Evolutionary conservation across 1,139 yeast species (phyloP).

Genomic region (Kodamaea fungicola): DNA sequence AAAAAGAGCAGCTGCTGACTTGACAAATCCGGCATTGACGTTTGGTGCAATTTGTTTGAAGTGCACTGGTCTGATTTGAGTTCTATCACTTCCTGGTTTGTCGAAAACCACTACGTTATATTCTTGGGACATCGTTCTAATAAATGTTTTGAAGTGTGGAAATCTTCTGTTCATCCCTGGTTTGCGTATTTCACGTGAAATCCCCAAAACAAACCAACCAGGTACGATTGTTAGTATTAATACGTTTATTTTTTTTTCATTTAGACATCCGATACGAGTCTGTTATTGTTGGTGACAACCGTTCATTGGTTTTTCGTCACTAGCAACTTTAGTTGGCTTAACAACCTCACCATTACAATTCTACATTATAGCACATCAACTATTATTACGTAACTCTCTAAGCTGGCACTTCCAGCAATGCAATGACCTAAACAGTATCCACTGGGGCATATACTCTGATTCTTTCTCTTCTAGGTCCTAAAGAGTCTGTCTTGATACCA

Average conservation of each 20-base stretch:
- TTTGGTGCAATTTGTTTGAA: constrained; percentile 50
- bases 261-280: too few relatives aligned
- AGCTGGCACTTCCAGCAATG: constrained; percentile 2
- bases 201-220: too few relatives aligned
- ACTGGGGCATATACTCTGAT: constrained; percentile 40
- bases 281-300: too few relatives aligned
- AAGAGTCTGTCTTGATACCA: constrained; percentile 41
- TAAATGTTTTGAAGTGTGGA: background rate
- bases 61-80: constrained; percentile 55
- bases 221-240: too few relatives aligned
- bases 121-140: constrained; percentile 30
- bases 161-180: background rate
- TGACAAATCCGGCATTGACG: constrained; percentile 53
- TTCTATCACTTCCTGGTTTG: constrained; percentile 60
- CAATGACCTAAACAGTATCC: constrained; percentile 7
- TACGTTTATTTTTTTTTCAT: too few relatives aligned
- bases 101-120: constrained; percentile 74
- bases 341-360: too few relatives aligned
- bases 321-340: too few relatives aligned
- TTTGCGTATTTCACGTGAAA: too few relatives aligned
- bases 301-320: too few relatives aligned
- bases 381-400: too few relatives aligned
- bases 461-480: constrained; percentile 49
- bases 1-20: constrained; percentile 65
- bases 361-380: too few relatives aligned